phyloP scores from a whole-genome alignment of 2,329 filamentous ascomycete genomes.

The Mariannaea sp. region DNA sequence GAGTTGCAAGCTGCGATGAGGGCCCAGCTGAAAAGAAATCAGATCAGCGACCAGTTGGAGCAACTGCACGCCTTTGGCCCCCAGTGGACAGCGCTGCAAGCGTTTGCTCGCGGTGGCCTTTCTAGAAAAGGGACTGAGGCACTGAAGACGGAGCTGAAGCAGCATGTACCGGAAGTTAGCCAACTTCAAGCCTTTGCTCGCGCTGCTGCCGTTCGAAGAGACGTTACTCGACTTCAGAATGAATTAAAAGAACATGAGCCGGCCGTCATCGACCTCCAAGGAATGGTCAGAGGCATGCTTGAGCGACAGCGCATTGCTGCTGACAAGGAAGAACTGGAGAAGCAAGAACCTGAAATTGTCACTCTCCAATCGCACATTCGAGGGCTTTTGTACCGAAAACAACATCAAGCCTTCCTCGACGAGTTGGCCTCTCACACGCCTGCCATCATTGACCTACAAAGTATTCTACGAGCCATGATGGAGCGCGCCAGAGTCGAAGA shows the following conservation, averaged over 20 bases:
- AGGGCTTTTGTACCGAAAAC: conserved; percentile 66
- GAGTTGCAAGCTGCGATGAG: conserved; percentile 69
- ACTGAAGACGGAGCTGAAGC: conserved; percentile 54
- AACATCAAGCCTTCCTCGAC: conserved; percentile 66
- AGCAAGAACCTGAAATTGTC: conserved; percentile 60
- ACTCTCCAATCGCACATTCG: conserved; percentile 70
- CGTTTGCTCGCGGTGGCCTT: conserved; percentile 52
- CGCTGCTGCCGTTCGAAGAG: conserved; percentile 58
- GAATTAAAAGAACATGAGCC: conserved; percentile 52
- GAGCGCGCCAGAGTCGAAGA: conserved; percentile 74
- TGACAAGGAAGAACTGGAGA: conserved; percentile 60
- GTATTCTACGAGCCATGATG: conserved; percentile 77
- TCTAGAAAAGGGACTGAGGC: conserved; percentile 51
- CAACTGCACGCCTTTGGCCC: conserved; percentile 56
- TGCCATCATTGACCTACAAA: conserved; percentile 73
- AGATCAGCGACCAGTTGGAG: conserved; percentile 56
- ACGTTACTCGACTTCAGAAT: conserved; percentile 54
- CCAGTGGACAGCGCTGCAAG: conserved; percentile 54
- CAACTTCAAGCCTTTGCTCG: conserved; percentile 58
- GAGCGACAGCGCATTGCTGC: conserved; percentile 55
- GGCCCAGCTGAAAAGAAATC: conserved; percentile 63
- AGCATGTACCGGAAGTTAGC: conserved; percentile 51
- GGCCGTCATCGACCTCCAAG: conserved; percentile 59
- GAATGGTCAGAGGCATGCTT: conserved; percentile 64
- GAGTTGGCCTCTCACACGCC: conserved; percentile 71